Percentiles rank a stretch among this genome's conserved stretches.
Evolutionary conservation across 257 asterid genomes (phyloP).

Genomic region (Parsonsia alboflavescens): DNA sequence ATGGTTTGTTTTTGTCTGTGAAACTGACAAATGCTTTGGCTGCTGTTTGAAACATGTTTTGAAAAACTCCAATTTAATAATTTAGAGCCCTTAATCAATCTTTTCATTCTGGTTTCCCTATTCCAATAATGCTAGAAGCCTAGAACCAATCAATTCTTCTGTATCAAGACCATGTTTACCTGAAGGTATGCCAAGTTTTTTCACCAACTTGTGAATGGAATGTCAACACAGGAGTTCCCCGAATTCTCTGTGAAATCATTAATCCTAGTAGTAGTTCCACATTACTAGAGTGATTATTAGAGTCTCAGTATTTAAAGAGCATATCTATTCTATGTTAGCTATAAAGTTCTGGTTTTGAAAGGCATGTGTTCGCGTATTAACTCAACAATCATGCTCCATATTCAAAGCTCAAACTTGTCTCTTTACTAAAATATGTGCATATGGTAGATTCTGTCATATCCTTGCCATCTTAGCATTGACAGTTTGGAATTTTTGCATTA

Average conservation of each 20-base stretch:
- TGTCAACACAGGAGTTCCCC: background rate
- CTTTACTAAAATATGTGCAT: background rate
- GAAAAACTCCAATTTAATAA: too few relatives aligned
- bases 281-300: background rate
- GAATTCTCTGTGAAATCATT: background rate
- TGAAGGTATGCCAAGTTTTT: background rate
- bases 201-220: background rate
- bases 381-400: background rate
- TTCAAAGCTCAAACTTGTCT: background rate
- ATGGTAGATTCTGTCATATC: background rate
- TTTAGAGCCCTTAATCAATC: too few relatives aligned
- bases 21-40: background rate
- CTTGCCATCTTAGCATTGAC: background rate
- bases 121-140: too few relatives aligned
- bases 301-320: background rate
- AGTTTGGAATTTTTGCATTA: background rate
- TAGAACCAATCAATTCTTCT: background rate
- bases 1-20: background rate
- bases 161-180: background rate
- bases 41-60: background rate
- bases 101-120: too few relatives aligned
- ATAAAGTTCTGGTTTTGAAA: too few relatives aligned
- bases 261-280: background rate
- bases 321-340: too few relatives aligned
- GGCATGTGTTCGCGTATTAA: background rate